Base-by-base conservation (phyloP, 1,284 basidiomycete genomes). In the Trichosporon ovoides region DNA sequence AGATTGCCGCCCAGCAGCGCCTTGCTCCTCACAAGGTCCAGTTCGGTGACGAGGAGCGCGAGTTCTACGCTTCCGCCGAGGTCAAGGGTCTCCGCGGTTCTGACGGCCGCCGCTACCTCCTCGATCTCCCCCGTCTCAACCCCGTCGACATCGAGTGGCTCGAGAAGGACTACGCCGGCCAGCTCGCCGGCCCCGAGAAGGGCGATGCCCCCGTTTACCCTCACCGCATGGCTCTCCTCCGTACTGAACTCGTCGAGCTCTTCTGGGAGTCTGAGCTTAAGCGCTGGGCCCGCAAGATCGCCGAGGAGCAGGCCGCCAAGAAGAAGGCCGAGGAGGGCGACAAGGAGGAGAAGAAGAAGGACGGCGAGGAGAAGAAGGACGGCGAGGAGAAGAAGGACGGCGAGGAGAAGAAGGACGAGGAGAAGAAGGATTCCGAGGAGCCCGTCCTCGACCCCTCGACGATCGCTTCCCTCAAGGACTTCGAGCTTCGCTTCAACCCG, bases 101-200 rank as follows among this genome's bases (percentile, higher is more conserved):
- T 13, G 83, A 84, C 63, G 81, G 82, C 9, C 72, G 82, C 33
- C 73, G 77, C 62, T 84, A 83, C 72, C 72, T 82, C 35, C 80
- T 84, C 55, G 83, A 84, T 64, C 75, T 83, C 20, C 80, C 80
- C 56, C 77, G 82, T 49, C 70, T 82, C 22, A 75, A 74, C 58
- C 82, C 81, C 14, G 79, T 82, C 58, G 82, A 83, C 68, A 72
- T 83, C 62, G 80, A 81, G 63, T 83, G 80, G 77, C 74, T 82
- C 52, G 81, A 83, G 68, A 77, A 80, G 65, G 78, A 83, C 62
- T 64, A 77, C 34, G 63, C 72, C 2, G 77, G 77, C 38, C 61
- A 68, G 52, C 58, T 76, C 22, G 65, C 70, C 38, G 62, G 65
- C 20, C 64, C 56, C 4, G 63, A 72, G 36, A 61, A 57, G 13